phyloP scores from a whole-genome alignment of 2,329 filamentous ascomycete genomes.

The Colletotrichum tropicicola region DNA sequence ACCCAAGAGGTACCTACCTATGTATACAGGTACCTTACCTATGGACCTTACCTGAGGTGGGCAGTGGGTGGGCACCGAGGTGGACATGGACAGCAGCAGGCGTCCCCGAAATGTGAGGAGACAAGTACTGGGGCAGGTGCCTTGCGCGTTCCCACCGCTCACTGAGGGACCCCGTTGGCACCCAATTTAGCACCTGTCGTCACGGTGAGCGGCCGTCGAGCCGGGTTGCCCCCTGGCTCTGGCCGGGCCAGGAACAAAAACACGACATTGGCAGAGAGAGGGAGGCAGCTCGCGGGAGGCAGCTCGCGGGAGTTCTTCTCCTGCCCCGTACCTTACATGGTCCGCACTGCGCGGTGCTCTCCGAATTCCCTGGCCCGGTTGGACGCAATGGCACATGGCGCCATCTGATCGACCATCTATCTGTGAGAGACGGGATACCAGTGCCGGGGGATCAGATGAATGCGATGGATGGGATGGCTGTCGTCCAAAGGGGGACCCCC shows the following conservation, averaged over 20 bases:
- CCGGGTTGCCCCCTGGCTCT: conserved; percentile 15
- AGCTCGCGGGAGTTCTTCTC: not conserved
- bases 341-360: not conserved
- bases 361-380: not conserved
- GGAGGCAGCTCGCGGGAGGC: conserved; percentile 3
- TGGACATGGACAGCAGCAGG: conserved; percentile 1
- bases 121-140: conserved; percentile 10
- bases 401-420: conserved; percentile 27
- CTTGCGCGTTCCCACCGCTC: conserved; percentile 2
- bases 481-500: too few species aligned
- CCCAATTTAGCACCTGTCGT: conserved; percentile 27
- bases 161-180: conserved; percentile 1
- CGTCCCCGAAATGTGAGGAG: conserved; percentile 25
- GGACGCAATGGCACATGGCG: conserved; percentile 19
- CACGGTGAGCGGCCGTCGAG: conserved; percentile 22
- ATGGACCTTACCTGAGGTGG: too few species aligned
- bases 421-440: too few species aligned
- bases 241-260: conserved; percentile 18
- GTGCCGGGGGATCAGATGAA: not conserved
- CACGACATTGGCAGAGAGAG: not conserved
- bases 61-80: not conserved
- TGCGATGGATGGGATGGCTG: not conserved
- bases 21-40: too few species aligned
- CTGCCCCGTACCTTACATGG: not conserved
- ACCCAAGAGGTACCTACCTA: too few species aligned